These are phyloP conservation scores for Tirmania nivea DNA, from an alignment of 495 filamentous ascomycete species.

Conservation along the genomic window DNA sequence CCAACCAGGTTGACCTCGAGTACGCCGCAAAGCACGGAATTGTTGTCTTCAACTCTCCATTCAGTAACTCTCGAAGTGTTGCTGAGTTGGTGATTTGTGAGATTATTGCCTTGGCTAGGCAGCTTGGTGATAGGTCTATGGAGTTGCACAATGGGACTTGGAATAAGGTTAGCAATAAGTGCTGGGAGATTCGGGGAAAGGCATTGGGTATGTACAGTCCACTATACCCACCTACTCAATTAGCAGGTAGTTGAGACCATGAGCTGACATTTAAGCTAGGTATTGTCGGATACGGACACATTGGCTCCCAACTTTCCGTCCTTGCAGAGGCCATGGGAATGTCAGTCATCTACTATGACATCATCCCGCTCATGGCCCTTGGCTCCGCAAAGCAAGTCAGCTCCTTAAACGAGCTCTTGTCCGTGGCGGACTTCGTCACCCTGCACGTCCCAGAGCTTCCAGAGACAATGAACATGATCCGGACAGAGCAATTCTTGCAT, in stretches of 20 bases:
- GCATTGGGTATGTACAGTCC: conserved; percentile 43
- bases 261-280: conserved; percentile 23
- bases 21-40: conserved; percentile 83
- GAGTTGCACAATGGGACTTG: conserved; percentile 90
- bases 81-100: conserved; percentile 89
- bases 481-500: conserved; percentile 45
- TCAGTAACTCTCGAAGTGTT: conserved; percentile 91
- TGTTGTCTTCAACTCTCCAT: conserved; percentile 97
- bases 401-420: conserved; percentile 53
- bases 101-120: conserved; percentile 76
- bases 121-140: conserved; percentile 77
- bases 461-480: conserved; percentile 83
- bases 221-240: too few species aligned
- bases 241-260: not conserved
- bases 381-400: conserved; percentile 69
- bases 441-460: conserved; percentile 83
- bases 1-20: conserved; percentile 89
- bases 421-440: conserved; percentile 68
- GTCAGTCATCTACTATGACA: conserved; percentile 88
- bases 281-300: conserved; percentile 94
- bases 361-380: conserved; percentile 77
- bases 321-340: conserved; percentile 95
- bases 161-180: conserved; percentile 92
- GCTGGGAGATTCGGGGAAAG: conserved; percentile 97
- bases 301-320: conserved; percentile 89